A percentile compares a stretch with the other conserved stretches of the same genome.
These are phyloP conservation scores for Nidula microcarpa DNA, from an alignment of 768 basidiomycete species.

Conservation along the genomic window DNA sequence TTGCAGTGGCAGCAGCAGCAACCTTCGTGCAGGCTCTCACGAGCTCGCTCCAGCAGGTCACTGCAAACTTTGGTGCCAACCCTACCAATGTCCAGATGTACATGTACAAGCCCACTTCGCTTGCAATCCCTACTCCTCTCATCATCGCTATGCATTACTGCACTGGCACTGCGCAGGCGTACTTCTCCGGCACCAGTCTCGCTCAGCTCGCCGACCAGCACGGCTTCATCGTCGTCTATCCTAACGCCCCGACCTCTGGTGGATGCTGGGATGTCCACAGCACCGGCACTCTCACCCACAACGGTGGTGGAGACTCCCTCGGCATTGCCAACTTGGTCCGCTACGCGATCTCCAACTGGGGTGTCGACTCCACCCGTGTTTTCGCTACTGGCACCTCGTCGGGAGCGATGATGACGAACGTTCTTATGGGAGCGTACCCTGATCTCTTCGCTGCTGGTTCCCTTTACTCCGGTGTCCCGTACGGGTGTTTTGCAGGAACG, in stretches of 20 bases:
- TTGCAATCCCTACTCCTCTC: slow-evolving; percentile 36
- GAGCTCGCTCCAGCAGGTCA: slow-evolving; percentile 31
- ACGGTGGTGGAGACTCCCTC: slow-evolving; percentile 52
- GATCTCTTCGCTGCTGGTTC: slow-evolving; percentile 46
- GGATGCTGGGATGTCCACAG: slow-evolving; percentile 55
- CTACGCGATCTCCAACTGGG: slow-evolving; percentile 45
- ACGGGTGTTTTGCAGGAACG: slow-evolving; percentile 50
- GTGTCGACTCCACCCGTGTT: slow-evolving; percentile 42
- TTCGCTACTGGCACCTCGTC: slow-evolving; percentile 51
- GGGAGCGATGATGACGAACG: slow-evolving; percentile 61
- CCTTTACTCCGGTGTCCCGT: slow-evolving; percentile 41
- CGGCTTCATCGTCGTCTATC: slow-evolving; percentile 50
- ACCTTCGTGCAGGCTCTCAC: slow-evolving; percentile 18
- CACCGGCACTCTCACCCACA: slow-evolving; percentile 47
- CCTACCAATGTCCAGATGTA: slow-evolving; percentile 50
- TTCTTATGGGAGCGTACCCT: slow-evolving; percentile 50
- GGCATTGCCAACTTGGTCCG: slow-evolving; percentile 44
- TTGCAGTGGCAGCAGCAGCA: slow-evolving; percentile 10
- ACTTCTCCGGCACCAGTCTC: slow-evolving; percentile 45
- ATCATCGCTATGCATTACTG: slow-evolving; percentile 56
- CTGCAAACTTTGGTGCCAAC: slow-evolving; percentile 45
- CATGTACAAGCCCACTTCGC: slow-evolving; percentile 36
- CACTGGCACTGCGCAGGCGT: slow-evolving; percentile 46
- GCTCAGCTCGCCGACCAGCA: slow-evolving; percentile 45
- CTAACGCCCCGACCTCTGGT: slow-evolving; percentile 36